phyloP scores from a whole-genome alignment of 2,329 filamentous ascomycete species.

The Neonectria coccinea region DNA sequence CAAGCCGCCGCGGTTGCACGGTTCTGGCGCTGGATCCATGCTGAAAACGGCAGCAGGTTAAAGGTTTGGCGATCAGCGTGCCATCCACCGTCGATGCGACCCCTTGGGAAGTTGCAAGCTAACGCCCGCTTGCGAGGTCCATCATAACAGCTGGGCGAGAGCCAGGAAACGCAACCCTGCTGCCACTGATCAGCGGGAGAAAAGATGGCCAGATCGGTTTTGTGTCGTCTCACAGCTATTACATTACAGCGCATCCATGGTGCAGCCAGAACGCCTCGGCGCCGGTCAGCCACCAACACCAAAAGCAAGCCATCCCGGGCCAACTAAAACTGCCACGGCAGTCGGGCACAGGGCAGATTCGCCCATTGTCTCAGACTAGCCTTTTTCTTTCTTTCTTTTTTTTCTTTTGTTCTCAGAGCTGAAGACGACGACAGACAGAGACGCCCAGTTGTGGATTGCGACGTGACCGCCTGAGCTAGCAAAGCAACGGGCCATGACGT shows the following conservation, averaged over 20 bases:
- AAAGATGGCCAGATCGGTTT: conserved; percentile 26
- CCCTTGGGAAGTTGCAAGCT: conserved; percentile 14
- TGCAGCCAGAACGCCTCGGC: too few relatives aligned
- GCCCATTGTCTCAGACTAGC: neutral
- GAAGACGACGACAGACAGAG: too few relatives aligned
- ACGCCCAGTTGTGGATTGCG: neutral
- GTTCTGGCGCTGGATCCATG: conserved; percentile 16
- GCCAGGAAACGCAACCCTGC: conserved; percentile 1
- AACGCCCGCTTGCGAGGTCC: conserved; percentile 32
- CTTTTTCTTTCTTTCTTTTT: too few relatives aligned
- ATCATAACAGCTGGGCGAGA: conserved; percentile 37
- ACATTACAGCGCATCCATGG: too few relatives aligned
- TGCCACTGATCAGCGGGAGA: neutral
- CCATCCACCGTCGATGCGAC: conserved; percentile 26
- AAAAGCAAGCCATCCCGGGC: neutral
- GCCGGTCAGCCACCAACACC: neutral
- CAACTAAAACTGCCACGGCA: neutral
- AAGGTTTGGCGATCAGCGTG: conserved; percentile 14
- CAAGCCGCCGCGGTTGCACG: conserved; percentile 21
- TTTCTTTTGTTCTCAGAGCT: too few relatives aligned
- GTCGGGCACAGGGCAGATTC: conserved; percentile 3
- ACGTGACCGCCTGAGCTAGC: neutral
- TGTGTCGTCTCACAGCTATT: too few relatives aligned
- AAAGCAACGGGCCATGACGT: neutral
- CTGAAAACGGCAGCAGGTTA: conserved; percentile 37